Conservation (phyloP, 345 rosid genomes). For the Barbarea vulgaris region DNA sequence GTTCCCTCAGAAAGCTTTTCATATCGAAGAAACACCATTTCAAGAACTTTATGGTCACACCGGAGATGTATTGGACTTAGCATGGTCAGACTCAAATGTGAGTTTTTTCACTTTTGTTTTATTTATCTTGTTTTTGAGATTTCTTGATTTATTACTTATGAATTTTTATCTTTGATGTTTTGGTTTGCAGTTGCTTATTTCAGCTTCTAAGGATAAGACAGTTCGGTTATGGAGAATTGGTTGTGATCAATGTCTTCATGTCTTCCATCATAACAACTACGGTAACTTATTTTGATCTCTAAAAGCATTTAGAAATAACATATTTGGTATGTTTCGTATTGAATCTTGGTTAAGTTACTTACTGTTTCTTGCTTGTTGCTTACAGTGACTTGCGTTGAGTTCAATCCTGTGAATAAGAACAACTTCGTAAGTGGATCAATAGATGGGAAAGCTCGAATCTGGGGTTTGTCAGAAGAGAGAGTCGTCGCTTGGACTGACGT, state of each 20-base stretch:
- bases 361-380: background rate
- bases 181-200: slow-evolving; percentile 67
- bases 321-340: background rate
- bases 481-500: slow-evolving; percentile 85
- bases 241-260: slow-evolving; percentile 50
- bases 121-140: too few relatives aligned
- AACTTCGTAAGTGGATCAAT: slow-evolving; percentile 84
- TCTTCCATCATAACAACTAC: slow-evolving; percentile 66
- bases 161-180: background rate
- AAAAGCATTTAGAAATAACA: background rate
- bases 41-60: slow-evolving; percentile 75
- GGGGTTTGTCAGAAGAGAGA: slow-evolving; percentile 71
- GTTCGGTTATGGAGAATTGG: slow-evolving; percentile 79
- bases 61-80: slow-evolving; percentile 70
- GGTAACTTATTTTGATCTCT: slow-evolving; percentile 45
- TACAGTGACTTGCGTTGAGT: slow-evolving; percentile 90
- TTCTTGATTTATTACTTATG: background rate
- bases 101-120: slow-evolving; percentile 34
- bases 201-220: slow-evolving; percentile 79
- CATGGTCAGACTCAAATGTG: slow-evolving; percentile 88
- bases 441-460: slow-evolving; percentile 92
- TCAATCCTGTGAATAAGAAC: slow-evolving; percentile 70
- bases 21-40: slow-evolving; percentile 66
- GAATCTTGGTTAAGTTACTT: background rate
- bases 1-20: slow-evolving; percentile 68